These are phyloP conservation scores for Stephania cephalantha DNA, from an alignment of 164 flowering plant species.

Conservation along the genomic window DNA sequence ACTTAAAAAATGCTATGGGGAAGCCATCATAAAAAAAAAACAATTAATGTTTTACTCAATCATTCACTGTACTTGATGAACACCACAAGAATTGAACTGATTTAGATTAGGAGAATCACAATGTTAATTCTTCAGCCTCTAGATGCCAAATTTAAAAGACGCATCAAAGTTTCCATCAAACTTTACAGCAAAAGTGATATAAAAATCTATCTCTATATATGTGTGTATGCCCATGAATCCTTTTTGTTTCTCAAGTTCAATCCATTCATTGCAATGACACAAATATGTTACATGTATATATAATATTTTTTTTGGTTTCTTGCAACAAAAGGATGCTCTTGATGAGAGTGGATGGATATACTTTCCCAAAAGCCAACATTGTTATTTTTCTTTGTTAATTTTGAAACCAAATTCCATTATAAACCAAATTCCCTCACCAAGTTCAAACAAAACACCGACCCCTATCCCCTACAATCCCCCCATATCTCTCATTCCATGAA, in stretches of 20 bases:
- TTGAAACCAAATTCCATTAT: constrained; percentile 16
- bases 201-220: not conserved
- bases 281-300: too few relatives aligned
- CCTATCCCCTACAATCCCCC: constrained; percentile 12
- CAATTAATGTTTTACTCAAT: too few relatives aligned
- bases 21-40: too few relatives aligned
- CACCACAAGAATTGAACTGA: not conserved
- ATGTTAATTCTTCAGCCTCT: not conserved
- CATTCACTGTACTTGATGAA: too few relatives aligned
- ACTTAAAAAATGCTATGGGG: too few relatives aligned
- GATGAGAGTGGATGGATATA: constrained; percentile 31
- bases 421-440: constrained; percentile 38
- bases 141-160: not conserved
- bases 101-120: not conserved
- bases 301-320: constrained; percentile 10
- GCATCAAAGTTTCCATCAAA: constrained; percentile 5
- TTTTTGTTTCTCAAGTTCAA: not conserved
- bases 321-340: constrained; percentile 29
- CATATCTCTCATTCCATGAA: constrained; percentile 12
- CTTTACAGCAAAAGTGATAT: constrained; percentile 3
- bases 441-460: constrained; percentile 19
- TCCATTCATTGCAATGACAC: not conserved
- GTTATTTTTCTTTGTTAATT: constrained; percentile 9
- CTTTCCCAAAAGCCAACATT: constrained; percentile 32
- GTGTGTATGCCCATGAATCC: not conserved